Evolutionary conservation across 345 rosid genomes (phyloP).

Genomic region (Camelina laxa): DNA sequence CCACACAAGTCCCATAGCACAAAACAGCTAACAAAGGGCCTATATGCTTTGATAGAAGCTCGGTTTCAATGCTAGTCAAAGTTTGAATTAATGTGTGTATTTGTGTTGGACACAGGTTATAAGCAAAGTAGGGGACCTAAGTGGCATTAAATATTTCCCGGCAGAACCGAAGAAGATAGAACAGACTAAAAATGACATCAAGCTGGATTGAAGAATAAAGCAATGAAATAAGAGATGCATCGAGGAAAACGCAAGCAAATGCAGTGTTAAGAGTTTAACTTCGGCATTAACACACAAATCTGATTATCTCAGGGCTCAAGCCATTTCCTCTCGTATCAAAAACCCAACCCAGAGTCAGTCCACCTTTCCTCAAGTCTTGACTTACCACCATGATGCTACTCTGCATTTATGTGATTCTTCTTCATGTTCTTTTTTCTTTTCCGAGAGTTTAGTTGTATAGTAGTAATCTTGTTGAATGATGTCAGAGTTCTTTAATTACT

Average conservation of each 20-base stretch:
- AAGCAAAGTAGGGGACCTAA: slow-evolving; percentile 70
- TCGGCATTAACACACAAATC: not conserved
- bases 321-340: not conserved
- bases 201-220: slow-evolving; percentile 38
- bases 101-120: slow-evolving; percentile 62
- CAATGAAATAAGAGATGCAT: slow-evolving; percentile 14
- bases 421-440: not conserved
- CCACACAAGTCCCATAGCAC: not conserved
- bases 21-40: not conserved
- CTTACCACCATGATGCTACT: not conserved
- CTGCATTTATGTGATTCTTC: not conserved
- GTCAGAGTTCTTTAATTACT: not conserved
- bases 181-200: slow-evolving; percentile 31
- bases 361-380: not conserved
- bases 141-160: slow-evolving; percentile 79
- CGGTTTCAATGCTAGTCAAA: not conserved
- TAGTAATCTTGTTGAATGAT: not conserved
- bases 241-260: not conserved
- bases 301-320: not conserved
- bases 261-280: not conserved
- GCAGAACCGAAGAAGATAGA: slow-evolving; percentile 60
- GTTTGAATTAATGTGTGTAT: not conserved
- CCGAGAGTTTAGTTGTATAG: slow-evolving; percentile 4
- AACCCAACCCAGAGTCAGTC: slow-evolving; percentile 3
- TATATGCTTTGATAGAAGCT: not conserved